Evolutionary conservation across 176 grass and related monocot species (phyloP).

Genomic region (Oryza longistaminata): DNA sequence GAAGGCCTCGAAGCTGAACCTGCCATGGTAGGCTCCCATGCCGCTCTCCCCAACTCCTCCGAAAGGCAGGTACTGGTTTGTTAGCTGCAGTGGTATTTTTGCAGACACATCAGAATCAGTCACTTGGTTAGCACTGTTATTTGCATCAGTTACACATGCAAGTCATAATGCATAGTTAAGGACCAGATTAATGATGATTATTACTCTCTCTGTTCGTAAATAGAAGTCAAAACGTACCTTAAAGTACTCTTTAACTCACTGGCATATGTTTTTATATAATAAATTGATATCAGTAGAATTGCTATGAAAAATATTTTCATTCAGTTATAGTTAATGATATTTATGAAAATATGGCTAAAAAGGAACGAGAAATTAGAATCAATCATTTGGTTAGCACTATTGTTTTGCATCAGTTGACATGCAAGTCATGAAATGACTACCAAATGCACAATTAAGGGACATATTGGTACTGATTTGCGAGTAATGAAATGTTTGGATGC

Average conservation of each 20-base stretch:
- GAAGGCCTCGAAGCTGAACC: constrained; percentile 79
- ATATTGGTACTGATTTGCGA: neutral
- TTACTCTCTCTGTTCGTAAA: constrained; percentile 49
- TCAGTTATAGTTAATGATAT: neutral
- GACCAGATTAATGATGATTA: neutral
- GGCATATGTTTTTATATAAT: too few species aligned
- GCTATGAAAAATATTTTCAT: neutral
- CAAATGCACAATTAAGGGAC: neutral
- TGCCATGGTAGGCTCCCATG: constrained; percentile 77
- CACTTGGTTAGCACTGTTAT: neutral
- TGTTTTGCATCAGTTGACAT: neutral
- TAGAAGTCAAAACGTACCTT: neutral
- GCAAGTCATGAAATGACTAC: neutral
- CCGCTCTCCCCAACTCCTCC: constrained; percentile 85
- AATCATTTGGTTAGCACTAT: neutral
- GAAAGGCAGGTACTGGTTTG: constrained; percentile 67
- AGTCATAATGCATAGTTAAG: neutral
- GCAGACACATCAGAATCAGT: neutral
- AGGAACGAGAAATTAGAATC: neutral
- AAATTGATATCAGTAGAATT: neutral
- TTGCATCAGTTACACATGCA: neutral
- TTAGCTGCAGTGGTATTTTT: constrained; percentile 34
- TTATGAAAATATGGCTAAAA: neutral
- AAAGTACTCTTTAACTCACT: too few species aligned
- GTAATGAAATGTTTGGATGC: neutral